Base-by-base conservation (phyloP, 148 eudicot species). In the Agrostemma githago region DNA sequence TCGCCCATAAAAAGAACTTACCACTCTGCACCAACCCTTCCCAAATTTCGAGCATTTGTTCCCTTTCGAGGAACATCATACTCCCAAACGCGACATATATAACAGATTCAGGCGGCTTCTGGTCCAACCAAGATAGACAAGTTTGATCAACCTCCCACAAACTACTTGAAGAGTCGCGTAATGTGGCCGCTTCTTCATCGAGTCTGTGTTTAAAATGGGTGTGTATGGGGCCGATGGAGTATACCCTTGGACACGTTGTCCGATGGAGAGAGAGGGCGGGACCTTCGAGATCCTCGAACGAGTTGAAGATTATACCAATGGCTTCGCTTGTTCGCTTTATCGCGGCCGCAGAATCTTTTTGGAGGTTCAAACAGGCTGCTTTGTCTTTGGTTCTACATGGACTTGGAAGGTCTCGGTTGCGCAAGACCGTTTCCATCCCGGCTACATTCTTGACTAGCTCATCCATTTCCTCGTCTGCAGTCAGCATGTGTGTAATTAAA, bases 161-260 rank as follows among this genome's bases (percentile, higher is more conserved):
- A 66, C 85, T 79, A 26, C 74, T 68, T 14, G 69, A 41, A 7
- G 58, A 16, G 16, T 40, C 20, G 26, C 74, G 8, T 4, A 20
- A 0, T 44, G 74, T 10, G 8, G 70, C 6, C 6, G 40, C 54
- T 5, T 66, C 48, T 11, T 3, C 17, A 39, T 44, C 14, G 34
- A 26, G 34, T 26, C 34, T 26, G 34, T 26, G 34, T 26, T 26
- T 26, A 26, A 26, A 26, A 26, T 83, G 86, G 6, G 75, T 81
- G 40, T 86, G 89, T 34, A 88, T 56, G 11, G 92, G 89, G 8
- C 89, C 92, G 11, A 86, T 80, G 41, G 88, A 26, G 77, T 85
- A 85, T 43, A 81, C 57, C 2, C 20, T 70, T 3, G 86, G 51
- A 51, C 54, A 66, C 3, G 64, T 68, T 14, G 71, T 34, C 4